Evolutionary conservation across 2,329 filamentous ascomycete genomes (phyloP), one percentile per base, ranked within the genome.

Genomic region (Mycosphaerella arachidis): DNA sequence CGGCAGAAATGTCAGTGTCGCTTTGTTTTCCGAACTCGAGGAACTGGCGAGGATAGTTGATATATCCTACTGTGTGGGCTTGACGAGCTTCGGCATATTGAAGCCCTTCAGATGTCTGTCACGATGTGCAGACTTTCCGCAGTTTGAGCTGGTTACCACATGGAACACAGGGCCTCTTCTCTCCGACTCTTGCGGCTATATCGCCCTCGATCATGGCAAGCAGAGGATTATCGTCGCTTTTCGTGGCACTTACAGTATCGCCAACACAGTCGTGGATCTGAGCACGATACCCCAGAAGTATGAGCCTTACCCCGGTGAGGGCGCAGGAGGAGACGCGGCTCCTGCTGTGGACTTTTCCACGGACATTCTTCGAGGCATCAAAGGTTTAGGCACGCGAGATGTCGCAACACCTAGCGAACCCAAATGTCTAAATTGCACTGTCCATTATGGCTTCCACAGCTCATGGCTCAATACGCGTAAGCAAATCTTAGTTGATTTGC

Each of bases 51-150:
- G 92, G 56, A 83, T 97, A 29, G 93, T 97, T 63, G 94, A 99
- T 73, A 94, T 97, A 61, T 81, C 91, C 52, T 97, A 97, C 77
- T 99, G 94, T 74, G 90, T 97, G 60, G 92, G 92, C 63, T 87
- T 84, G 5, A 88, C 89, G 0, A 92, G 92, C 10, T 83, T 96
- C 57, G 94, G 93, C 43, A 87, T 99, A 62, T 81, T 82, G 53
- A 86, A 87, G 66, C 94, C 94, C 0, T 99, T 99, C 74, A 77
- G 82, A 33, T 99, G 94, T 75, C 83, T 87, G 13, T 94, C 90
- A 60, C 89, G 90, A 66, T 99, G 94, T 76, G 79, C 80, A 40
- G 91, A 97, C 59, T 97, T 97, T 64, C 85, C 89, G 1, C 79
- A 82, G 3, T 86, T 97, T 66, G 87, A 91, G 63, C 82, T 99